Evolutionary conservation across 2,329 filamentous ascomycete species (phyloP), one percentile per base, ranked within the genome.

Genomic region (Beauveria scarabaeidicola): DNA sequence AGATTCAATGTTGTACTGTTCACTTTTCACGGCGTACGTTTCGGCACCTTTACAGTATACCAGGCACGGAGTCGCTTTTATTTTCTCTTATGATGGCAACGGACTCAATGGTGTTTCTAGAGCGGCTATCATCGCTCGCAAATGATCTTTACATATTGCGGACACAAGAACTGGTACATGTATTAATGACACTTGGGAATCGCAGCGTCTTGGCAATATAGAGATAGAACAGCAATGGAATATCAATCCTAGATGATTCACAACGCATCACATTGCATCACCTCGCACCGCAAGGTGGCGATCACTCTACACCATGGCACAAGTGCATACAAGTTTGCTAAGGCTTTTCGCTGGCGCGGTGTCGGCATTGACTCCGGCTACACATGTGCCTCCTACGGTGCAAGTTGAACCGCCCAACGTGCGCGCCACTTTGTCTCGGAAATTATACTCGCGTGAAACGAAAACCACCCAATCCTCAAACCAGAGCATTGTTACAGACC

Each of bases 1-100:
- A 21, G 6, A 17, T 41, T 40, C 25, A 3, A 38, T 23, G 21
- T 21, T 27, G 5, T 29, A 21, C 50, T 4, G 25, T 48, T 43
- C 44, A 36, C 29, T 41, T 60, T 62, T 54, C 17, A 52, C 32
- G 54, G 54, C 54, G 54, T 25, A 50, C 21, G 21, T 36, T 58
- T 46, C 5, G 36, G 23, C 41, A 38, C 10, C 17, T 29, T 52
- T 46, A 5, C 23, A 40, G n/a, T 40, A 52, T 52, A 41, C 44
- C 52, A 36, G 25, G 40, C 8, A 23, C 23, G 47, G 32, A 51
- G 36, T 46, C 9, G 7, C 21, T 52, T 43, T 36, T 32, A 19
- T 41, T 27, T 7, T 25, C n/a, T n/a, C 13, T 21, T 5, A 32
- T 9, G 38, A 58, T 25, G 11, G 38, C 43, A 48, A 36, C n/a